These are phyloP conservation scores for Phaffia australis DNA, from an alignment of 768 basidiomycete genomes.

Conservation along the genomic window DNA sequence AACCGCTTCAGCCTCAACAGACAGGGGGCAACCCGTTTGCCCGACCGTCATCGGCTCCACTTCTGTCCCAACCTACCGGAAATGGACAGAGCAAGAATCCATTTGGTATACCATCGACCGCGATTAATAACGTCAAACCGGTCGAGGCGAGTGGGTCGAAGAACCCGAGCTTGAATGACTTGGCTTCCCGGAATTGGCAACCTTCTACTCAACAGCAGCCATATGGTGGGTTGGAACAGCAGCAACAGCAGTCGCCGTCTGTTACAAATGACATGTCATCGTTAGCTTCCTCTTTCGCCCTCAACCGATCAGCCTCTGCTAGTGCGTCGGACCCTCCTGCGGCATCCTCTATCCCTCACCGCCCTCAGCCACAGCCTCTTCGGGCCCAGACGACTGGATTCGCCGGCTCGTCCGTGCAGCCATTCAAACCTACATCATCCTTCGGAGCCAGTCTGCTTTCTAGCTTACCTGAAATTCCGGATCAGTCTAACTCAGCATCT, in stretches of 20 bases:
- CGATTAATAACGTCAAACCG: conserved; percentile 46
- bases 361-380: conserved; percentile 30
- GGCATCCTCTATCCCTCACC: conserved; percentile 29
- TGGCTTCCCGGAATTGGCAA: conserved; percentile 48
- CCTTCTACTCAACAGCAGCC: conserved; percentile 13
- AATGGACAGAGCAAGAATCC: conserved; percentile 62
- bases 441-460: conserved; percentile 69
- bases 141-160: conserved; percentile 46
- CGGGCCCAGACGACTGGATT: conserved; percentile 48
- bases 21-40: conserved; percentile 4
- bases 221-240: conserved; percentile 7
- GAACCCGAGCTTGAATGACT: conserved; percentile 67
- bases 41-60: background rate
- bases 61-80: conserved; percentile 25
- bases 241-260: background rate
- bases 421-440: conserved; percentile 70
- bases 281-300: conserved; percentile 62
- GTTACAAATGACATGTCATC: conserved; percentile 18
- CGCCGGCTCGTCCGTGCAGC: conserved; percentile 50
- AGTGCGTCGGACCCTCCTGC: conserved; percentile 37
- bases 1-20: conserved; percentile 7
- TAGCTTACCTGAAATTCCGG: conserved; percentile 59
- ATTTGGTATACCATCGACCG: conserved; percentile 61
- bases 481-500: background rate
- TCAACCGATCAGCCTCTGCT: conserved; percentile 50